Evolutionary conservation across 163 green algal genomes (phyloP), one percentile per base, ranked within the genome.

Genomic region (Picocystis sp.): DNA sequence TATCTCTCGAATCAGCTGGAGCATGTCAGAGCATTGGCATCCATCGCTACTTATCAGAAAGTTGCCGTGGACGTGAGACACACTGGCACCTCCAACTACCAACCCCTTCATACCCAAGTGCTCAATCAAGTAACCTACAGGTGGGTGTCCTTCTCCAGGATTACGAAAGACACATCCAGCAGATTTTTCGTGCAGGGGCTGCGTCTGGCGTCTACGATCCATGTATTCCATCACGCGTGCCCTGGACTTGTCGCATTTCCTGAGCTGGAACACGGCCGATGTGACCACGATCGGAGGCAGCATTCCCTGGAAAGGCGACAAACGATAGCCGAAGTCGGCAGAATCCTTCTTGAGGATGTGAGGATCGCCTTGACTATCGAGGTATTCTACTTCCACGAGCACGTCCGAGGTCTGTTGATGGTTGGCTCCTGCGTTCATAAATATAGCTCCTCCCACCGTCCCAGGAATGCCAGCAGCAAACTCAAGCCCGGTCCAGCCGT

Each of bases 341-440:
- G 5, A 11, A 21, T 35, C 17, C 3, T 34, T 34, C n/a, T 50
- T 35, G 17, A 57, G 51, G 14, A 5, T 22, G 22, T 23, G 24
- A 42, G 17, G 6, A 9, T 57, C 6, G 3, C 51, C 51, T 3
- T 19, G 15, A 8, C 1, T 51, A 21, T 41, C 33, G 9, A 50
- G 3, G 51, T 22, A 50, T 22, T 51, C 51, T 19, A 22, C 25
- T 22, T 21, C 24, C 14, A 35, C 22, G 22, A 47, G 51, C 24
- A 50, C 25, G 1, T 57, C 51, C 5, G 22, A 47, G 17, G 51
- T 57, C 11, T 50, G 22, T 19, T 17, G 35, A 42, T 58, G 56
- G 34, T 76, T 49, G 3, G 68, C 68, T 35, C 68, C 68, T 11
- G 68, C 69, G 54, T 77, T 77, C 67, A 76, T 77, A 54, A 56